Evolutionary conservation across 768 basidiomycete genomes (phyloP), one percentile per base, ranked within the genome.

Genomic region (Agaricus sinodeliciosus): DNA sequence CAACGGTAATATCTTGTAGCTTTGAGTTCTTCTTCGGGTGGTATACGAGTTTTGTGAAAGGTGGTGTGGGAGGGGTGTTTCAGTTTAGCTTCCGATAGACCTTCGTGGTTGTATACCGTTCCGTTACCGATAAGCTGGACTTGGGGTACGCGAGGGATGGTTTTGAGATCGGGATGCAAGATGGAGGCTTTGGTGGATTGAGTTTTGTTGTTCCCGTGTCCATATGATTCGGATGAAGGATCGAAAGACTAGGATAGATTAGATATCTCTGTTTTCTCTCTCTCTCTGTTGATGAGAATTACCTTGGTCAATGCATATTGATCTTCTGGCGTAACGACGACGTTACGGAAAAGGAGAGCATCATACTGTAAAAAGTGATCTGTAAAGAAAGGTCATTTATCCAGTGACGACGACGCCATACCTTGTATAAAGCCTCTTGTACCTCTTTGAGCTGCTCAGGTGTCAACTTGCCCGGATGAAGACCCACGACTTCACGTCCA

Each of bases 81-180:
- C 63, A 94, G 79, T 64, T 77, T 81, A n/a, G 84, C 85, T 59
- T 81, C 77, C 1, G 80, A 78, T 27, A 92, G 77, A n/a, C 90
- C 90, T 65, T 90, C 86, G 70, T 91, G 84, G 64, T 86, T 68
- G 59, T 82, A 82, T 13, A 91, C 83, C 1, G 71, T 78, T 5
- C 92, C 92, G 60, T 92, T 93, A 4, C 91, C 91, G 62, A 94
- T 93, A 48, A 94, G 80, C 63, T 93, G 92, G 1, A 94, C 90
- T 63, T 93, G 88, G 2, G 89, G 88, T 4, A 87, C 82, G 26
- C 82, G 77, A 0, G 92, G 90, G 55, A 94, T 88, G 37, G 87
- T 90, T 74, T 90, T 93, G 60, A 92, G 77, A 63, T 92, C 87
- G 0, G 89, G 85, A 61, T 90, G 89, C 9, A 91, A 78, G 61